These are phyloP conservation scores for Epichloe uncinata DNA, from an alignment of 2,329 filamentous ascomycete species.

Conservation along the genomic window DNA sequence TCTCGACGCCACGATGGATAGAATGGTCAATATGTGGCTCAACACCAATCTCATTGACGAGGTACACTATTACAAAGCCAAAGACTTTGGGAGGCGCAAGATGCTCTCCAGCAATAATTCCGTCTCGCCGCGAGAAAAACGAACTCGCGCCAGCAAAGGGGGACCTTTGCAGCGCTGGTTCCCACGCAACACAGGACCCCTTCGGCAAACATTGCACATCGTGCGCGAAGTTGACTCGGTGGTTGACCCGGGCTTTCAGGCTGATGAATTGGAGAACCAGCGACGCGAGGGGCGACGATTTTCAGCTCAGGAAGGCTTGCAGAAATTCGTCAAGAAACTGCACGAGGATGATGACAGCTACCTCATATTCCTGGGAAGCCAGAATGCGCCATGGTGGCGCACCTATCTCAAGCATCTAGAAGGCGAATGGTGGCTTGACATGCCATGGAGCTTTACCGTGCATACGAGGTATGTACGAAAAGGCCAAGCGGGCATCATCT, in stretches of 20 bases:
- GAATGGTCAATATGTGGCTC: conserved; percentile 17
- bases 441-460: conserved; percentile 14
- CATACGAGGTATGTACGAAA: conserved; percentile 7
- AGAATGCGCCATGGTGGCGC: conserved; percentile 16
- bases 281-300: conserved; percentile 11
- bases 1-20: conserved; percentile 12
- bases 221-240: conserved; percentile 15
- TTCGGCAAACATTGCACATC: conserved; percentile 15
- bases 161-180: conserved; percentile 12
- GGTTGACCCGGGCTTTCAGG: conserved; percentile 15
- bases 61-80: conserved; percentile 16
- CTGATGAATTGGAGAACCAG: conserved; percentile 12
- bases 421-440: conserved; percentile 17
- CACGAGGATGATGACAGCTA: conserved; percentile 13
- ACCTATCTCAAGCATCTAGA: conserved; percentile 12
- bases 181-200: conserved; percentile 10
- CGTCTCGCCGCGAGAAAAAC: conserved; percentile 10
- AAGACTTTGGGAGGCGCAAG: conserved; percentile 14
- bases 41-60: conserved; percentile 16
- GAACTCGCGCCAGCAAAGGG: conserved; percentile 10
- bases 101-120: conserved; percentile 3
- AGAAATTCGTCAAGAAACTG: conserved; percentile 10
- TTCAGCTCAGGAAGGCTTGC: conserved; percentile 10
- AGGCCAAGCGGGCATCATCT: neutral
- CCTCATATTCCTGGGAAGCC: conserved; percentile 14